Base-by-base conservation (phyloP, 2,329 filamentous ascomycete species). In the Penicillium occitanis region DNA sequence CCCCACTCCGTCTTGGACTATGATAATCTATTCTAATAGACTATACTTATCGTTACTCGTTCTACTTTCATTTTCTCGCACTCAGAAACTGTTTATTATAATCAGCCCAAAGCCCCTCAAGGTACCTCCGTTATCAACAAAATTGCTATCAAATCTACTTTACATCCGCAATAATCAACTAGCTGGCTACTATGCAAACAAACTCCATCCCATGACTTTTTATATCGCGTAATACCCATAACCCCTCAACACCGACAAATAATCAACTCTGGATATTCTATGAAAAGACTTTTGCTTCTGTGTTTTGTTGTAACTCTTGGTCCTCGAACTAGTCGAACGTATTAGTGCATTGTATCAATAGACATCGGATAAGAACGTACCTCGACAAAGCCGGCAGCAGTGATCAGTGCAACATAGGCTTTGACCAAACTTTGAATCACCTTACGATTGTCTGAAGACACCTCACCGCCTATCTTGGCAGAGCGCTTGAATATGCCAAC, bases 401-500 rank as follows among this genome's bases (percentile, higher is more conserved):
- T 85, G 73, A 97, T 91, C 69, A 98, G 83, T 64, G 95, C 84
- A 78, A 94, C 90, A 73, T 95, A 91, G 57, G 91, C 89, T 76
- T 96, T 92, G 5, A 93, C 91, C 70, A 98, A 79, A 71, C 94
- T 92, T 58, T 87, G 85, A 44, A 96, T 81, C 69, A 87, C 86
- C 65, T 88, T 83, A 62, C 88, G 87, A 42, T 88, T 81, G 50
- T 79, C 75, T 13, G 79, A 77, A 40, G 76, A 75, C 4, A 78
- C 75, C 40, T 79, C 76, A 46, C 80, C 78, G 19, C 91, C 90
- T 65, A 96, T 91, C 58, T 91, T 91, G 0, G 91, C 91, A 71
- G 91, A 91, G 70, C 93, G 86, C 82, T 99, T 99, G 73, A 99
- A 91, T 22, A 96, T 89, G 55, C 93, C 91, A 69, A 95, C 88